Evolutionary conservation across 2,329 filamentous ascomycete genomes (phyloP), one percentile per base, ranked within the genome.

Genomic region (Rhynchosporium agropyri): DNA sequence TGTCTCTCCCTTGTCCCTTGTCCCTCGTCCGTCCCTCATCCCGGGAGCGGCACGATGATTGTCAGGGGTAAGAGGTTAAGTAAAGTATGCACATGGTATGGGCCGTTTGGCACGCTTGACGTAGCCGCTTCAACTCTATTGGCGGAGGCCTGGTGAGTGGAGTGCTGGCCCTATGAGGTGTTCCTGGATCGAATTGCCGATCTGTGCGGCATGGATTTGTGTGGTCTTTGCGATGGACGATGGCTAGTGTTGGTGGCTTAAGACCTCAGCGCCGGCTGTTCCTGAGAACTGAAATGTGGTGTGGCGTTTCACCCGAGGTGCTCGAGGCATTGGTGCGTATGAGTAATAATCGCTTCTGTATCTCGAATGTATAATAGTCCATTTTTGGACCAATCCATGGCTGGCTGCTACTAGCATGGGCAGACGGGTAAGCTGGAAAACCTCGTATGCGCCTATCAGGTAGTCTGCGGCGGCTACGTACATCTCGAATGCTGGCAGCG

Each of bases 81-180:
- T 20, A 20, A 20, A 20, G 20, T 20, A 15, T 15, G 53, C 53
- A 56, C 53, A 56, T 45, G 53, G 53, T 15, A 38, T 33, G 20
- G 20, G 20, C 20, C 15, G 20, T 13, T 4, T 20, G 10, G 26
- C 4, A 56, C 38, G 51, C 53, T 42, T 56, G 53, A 56, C 53
- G 53, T 56, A 56, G 53, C 53, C 53, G 50, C 50, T 53, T 9
- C 26, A 12, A 43, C 43, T 20, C 13, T n/a, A 56, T 56, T 56
- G 53, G 53, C 43, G 26, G 9, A 56, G 36, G 20, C 20, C 20
- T 20, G 20, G 20, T 20, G 20, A 20, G 20, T 20, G 20, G 20
- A 42, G 42, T 13, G 20, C 40, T 56, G 53, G 53, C 53, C 53
- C 53, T 56, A 56, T 56, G 53, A 56, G 53, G 40, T 56, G 53